Conservation (phyloP, 2,329 filamentous ascomycete genomes). For the Microdochium trichocladiopsis region DNA sequence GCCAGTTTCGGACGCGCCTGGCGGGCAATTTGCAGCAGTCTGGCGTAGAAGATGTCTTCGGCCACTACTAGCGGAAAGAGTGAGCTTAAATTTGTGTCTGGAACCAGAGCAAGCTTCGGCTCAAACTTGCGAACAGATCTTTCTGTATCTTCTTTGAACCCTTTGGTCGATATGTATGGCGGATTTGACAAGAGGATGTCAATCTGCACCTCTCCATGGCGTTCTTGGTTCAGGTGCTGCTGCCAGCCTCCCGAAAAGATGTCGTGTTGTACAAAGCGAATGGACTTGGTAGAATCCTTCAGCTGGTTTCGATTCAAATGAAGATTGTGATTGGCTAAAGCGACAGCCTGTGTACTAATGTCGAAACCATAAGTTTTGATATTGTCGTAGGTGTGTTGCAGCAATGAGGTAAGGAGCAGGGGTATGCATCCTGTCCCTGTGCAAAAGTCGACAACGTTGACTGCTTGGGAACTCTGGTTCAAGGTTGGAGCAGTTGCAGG, state of each 20-base stretch:
- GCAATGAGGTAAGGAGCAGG: slow-evolving; percentile 62
- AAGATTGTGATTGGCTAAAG: slow-evolving; percentile 57
- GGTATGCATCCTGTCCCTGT: slow-evolving; percentile 89
- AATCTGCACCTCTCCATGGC: slow-evolving; percentile 13
- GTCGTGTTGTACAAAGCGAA: slow-evolving; percentile 41
- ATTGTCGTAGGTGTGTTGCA: slow-evolving; percentile 31
- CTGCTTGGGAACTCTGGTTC: slow-evolving; percentile 1
- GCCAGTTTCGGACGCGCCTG: slow-evolving; percentile 44
- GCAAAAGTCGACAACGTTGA: slow-evolving; percentile 77
- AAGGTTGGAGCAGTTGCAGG: not conserved
- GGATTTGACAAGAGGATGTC: slow-evolving; percentile 83
- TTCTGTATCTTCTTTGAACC: slow-evolving; percentile 55
- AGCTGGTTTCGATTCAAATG: not conserved
- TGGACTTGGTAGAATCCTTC: slow-evolving; percentile 3
- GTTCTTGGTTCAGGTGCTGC: slow-evolving; percentile 6
- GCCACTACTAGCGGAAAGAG: slow-evolving; percentile 10
- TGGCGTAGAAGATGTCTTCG: slow-evolving; percentile 60
- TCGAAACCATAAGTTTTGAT: slow-evolving; percentile 65
- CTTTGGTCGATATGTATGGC: slow-evolving; percentile 71
- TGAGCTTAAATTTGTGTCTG: slow-evolving; percentile 12
- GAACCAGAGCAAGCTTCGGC: slow-evolving; percentile 72
- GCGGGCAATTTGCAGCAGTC: slow-evolving; percentile 49
- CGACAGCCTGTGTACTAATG: slow-evolving; percentile 58
- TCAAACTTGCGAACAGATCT: slow-evolving; percentile 77
- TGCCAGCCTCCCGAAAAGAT: slow-evolving; percentile 38